phyloP scores from a whole-genome alignment of 1,284 basidiomycete species.

The Moniliella sp. region DNA sequence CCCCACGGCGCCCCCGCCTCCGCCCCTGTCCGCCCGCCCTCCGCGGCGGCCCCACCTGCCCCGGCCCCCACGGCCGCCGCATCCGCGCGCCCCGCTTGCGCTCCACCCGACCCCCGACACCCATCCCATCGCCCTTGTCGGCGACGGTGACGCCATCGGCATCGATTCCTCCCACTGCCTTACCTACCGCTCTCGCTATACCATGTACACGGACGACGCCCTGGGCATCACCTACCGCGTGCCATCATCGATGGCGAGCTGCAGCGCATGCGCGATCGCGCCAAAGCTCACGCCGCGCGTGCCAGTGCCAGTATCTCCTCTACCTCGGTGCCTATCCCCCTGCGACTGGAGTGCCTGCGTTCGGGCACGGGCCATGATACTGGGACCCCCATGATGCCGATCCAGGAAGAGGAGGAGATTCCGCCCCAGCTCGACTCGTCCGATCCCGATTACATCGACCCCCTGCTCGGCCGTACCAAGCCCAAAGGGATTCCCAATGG shows the following conservation, averaged over 20 bases:
- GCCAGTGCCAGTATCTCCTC: too few species aligned
- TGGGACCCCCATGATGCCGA: not conserved
- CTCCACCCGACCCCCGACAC: slow-evolving; percentile 23
- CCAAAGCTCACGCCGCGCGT: too few species aligned
- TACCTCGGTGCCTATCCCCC: not conserved
- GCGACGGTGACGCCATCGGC: slow-evolving; percentile 21
- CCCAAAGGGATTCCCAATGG: slow-evolving; percentile 14
- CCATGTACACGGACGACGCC: slow-evolving; percentile 33
- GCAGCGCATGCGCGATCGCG: too few species aligned
- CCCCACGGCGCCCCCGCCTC: slow-evolving; percentile 13
- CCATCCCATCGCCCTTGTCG: slow-evolving; percentile 28
- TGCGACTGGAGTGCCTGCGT: not conserved
- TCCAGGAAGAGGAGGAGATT: not conserved
- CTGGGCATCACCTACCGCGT: slow-evolving; percentile 30
- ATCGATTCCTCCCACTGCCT: slow-evolving; percentile 27
- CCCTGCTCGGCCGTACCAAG: slow-evolving; percentile 20
- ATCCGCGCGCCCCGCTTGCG: slow-evolving; percentile 16
- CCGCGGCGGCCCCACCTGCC: slow-evolving; percentile 13
- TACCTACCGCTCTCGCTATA: slow-evolving; percentile 25
- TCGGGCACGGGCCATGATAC: not conserved
- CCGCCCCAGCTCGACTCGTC: too few species aligned
- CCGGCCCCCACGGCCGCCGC: slow-evolving; percentile 15
- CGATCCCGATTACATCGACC: too few species aligned
- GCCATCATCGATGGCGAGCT: slow-evolving; percentile 14
- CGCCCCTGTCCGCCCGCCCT: slow-evolving; percentile 16